Evolutionary conservation across 352 stramenopile species (phyloP), one percentile per base, ranked within the genome.

Genomic region (Phytophthora crassamura): DNA sequence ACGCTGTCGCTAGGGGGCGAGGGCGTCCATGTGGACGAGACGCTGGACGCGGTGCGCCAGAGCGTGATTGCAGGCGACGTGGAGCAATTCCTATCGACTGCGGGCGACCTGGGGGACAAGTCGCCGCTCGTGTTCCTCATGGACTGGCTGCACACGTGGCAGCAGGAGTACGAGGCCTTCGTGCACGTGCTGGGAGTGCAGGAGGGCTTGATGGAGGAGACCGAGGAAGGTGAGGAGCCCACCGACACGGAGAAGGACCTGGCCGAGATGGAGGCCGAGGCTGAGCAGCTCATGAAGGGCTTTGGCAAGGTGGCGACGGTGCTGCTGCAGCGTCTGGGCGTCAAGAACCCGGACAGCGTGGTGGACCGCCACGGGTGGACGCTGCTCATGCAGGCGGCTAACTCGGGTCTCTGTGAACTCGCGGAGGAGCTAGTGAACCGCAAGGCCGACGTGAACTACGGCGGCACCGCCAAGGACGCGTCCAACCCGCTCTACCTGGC

Each of bases 121-220:
- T 70, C 71, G 39, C 83, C 81, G 48, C 72, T 94, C 16, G 68
- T 88, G 46, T 89, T 77, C 57, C 74, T 95, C 56, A 93, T 95
- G 87, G 74, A 95, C 47, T 95, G 83, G 82, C 84, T 95, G 65
- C 83, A 95, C 74, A 83, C 77, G 52, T 95, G 87, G 87, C 87
- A 95, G 65, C 87, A 91, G 54, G 83, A 95, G 72, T 95, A 93
- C 74, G 85, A 95, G 55, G 79, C 83, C 33, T 90, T 91, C 46
- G 79, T 87, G 54, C 80, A 90, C 49, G 80, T 93, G 25, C 49
- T 91, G 9, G 84, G 89, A 32, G 69, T 78, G 2, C 80, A 94
- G 47, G 69, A 88, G 9, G 84, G 89, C 34, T 69, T 78, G 2
- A 78, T 93, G 49, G 69, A 88, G 15, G 67, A 79, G 1, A 56